Evolutionary conservation across 768 basidiomycete species (phyloP).

Genomic region (Pisolithus sp.): DNA sequence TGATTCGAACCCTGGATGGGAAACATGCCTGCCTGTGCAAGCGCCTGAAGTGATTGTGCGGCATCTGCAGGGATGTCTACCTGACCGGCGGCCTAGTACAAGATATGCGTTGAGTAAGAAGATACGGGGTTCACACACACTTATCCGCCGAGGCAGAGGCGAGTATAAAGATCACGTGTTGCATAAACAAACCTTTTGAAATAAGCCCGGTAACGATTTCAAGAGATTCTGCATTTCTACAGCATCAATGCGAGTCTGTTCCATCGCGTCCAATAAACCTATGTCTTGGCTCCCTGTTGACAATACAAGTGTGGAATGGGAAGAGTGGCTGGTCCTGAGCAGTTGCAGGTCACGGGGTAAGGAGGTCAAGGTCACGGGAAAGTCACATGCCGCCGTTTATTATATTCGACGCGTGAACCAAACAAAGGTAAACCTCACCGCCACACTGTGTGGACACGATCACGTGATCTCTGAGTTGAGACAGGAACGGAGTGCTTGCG

Average conservation of each 20-base stretch:
- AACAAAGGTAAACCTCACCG: constrained; percentile 26
- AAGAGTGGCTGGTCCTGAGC: constrained; percentile 3
- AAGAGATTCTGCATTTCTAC: constrained; percentile 56
- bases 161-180: constrained; percentile 20
- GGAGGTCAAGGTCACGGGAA: constrained; percentile 34
- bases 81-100: constrained; percentile 35
- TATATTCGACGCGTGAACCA: constrained; percentile 24
- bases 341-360: constrained; percentile 38
- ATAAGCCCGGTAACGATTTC: constrained; percentile 47
- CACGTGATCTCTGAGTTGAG: neutral
- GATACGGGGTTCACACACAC: constrained; percentile 4
- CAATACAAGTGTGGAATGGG: neutral
- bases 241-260: constrained; percentile 33
- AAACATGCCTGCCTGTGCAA: constrained; percentile 39
- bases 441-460: constrained; percentile 3
- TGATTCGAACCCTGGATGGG: constrained; percentile 22
- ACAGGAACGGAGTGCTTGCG: neutral
- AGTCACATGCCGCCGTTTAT: constrained; percentile 34
- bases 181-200: constrained; percentile 44
- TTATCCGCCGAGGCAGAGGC: constrained; percentile 14
- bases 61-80: constrained; percentile 57
- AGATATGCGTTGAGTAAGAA: constrained; percentile 6
- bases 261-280: neutral
- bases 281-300: neutral
- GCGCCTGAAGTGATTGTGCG: constrained; percentile 50